These are phyloP conservation scores for Penicillium hesseltinei DNA, from an alignment of 2,329 filamentous ascomycete genomes.

Conservation along the genomic window DNA sequence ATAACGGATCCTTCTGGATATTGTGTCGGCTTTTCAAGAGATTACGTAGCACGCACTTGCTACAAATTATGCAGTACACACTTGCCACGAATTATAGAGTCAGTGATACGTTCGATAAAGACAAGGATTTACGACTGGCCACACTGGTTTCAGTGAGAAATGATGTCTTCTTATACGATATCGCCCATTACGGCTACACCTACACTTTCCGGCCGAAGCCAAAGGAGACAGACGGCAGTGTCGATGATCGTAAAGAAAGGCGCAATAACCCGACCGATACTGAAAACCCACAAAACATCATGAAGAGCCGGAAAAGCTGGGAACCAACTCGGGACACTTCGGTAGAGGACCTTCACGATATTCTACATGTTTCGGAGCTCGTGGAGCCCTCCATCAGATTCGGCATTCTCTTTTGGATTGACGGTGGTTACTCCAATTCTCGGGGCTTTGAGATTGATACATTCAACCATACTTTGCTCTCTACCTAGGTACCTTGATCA, in stretches of 20 bases:
- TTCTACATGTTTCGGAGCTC: not conserved
- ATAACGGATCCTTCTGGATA: constrained; percentile 11
- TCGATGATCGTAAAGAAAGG: not conserved
- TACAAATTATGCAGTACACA: no score
- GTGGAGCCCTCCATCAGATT: not conserved
- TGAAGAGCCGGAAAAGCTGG: not conserved
- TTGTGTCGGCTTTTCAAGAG: not conserved
- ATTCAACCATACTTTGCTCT: not conserved
- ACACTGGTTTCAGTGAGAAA: not conserved
- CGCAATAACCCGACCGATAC: no score
- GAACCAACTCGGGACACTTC: not conserved
- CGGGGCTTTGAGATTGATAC: not conserved
- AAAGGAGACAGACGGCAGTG: not conserved
- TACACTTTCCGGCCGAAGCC: not conserved
- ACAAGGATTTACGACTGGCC: not conserved
- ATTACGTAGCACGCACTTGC: not conserved
- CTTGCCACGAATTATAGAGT: not conserved
- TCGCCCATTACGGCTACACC: not conserved
- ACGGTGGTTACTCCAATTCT: not conserved
- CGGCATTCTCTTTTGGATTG: not conserved
- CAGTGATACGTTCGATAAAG: not conserved
- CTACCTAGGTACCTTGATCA: not conserved
- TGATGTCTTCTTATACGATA: not conserved
- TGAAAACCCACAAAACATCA: not conserved
- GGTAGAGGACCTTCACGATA: not conserved